phyloP scores from a whole-genome alignment of 2,329 filamentous ascomycete genomes.

The Cladophialophora yegresii region DNA sequence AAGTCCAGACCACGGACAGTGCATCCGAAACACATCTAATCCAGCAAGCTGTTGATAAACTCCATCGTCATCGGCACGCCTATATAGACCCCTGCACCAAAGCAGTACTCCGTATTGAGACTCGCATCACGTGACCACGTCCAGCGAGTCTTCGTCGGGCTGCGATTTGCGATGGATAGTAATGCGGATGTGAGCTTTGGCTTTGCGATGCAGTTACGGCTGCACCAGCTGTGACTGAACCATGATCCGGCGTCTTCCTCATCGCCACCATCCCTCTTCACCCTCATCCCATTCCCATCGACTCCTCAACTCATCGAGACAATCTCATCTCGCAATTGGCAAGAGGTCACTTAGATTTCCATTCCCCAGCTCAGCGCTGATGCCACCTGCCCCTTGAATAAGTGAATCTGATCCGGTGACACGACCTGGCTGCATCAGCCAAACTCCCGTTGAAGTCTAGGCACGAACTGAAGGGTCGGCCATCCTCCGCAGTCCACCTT shows the following conservation, averaged over 20 bases:
- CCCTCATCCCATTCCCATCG: slow-evolving; percentile 24
- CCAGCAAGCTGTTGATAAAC: not conserved
- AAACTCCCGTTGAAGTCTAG: slow-evolving; percentile 11
- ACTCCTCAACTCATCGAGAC: slow-evolving; percentile 25
- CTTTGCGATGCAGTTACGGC: slow-evolving; percentile 20
- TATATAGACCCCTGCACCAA: slow-evolving; percentile 19
- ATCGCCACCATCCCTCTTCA: slow-evolving; percentile 24
- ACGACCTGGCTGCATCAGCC: slow-evolving; percentile 26
- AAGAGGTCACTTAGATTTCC: slow-evolving; percentile 21
- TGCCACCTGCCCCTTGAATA: slow-evolving; percentile 30
- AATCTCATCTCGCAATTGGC: slow-evolving; percentile 20
- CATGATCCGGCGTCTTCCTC: slow-evolving; percentile 29
- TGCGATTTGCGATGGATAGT: slow-evolving; percentile 19
- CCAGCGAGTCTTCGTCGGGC: not conserved
- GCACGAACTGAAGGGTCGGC: slow-evolving; percentile 4
- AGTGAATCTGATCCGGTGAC: slow-evolving; percentile 24
- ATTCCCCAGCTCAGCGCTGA: slow-evolving; percentile 20
- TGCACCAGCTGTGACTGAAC: slow-evolving; percentile 31
- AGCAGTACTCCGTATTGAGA: no score
- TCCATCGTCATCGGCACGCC: not conserved
- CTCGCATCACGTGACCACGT: slow-evolving; percentile 23
- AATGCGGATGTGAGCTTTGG: slow-evolving; percentile 31
- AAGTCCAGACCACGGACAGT: not conserved
- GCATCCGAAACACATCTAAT: not conserved
- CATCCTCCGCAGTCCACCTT: slow-evolving; percentile 6